These are phyloP conservation scores for Infundibulicybe gibba DNA, from an alignment of 768 basidiomycete genomes.

Conservation along the genomic window DNA sequence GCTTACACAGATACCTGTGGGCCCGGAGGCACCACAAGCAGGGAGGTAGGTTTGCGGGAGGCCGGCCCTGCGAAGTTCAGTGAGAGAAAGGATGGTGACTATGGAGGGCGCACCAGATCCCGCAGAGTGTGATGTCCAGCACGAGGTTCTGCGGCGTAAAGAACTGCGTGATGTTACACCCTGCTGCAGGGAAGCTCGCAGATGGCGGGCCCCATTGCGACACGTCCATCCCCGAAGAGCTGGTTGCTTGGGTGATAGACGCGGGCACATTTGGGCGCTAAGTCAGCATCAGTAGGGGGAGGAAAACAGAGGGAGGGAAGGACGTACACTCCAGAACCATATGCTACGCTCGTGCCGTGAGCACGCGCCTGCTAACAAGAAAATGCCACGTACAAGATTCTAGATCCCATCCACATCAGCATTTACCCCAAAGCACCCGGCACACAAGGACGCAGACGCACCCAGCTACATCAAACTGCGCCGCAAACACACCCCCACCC, in stretches of 20 bases:
- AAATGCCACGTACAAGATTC: constrained; percentile 20
- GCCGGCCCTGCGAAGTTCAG: constrained; percentile 35
- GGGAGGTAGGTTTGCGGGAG: constrained; percentile 31
- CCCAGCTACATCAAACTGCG: constrained; percentile 59
- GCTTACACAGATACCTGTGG: constrained; percentile 31
- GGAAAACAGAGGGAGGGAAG: constrained; percentile 2
- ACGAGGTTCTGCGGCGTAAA: constrained; percentile 46
- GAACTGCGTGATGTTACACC: constrained; percentile 37
- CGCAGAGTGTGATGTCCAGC: constrained; percentile 53
- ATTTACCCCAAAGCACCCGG: background rate
- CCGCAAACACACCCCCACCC: constrained; percentile 76
- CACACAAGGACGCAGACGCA: constrained; percentile 3
- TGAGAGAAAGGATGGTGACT: background rate
- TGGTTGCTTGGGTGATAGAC: constrained; percentile 25
- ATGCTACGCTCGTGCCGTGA: constrained; percentile 22
- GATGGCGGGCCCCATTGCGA: constrained; percentile 41
- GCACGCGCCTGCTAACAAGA: background rate
- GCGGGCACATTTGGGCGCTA: constrained; percentile 34
- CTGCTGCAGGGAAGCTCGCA: constrained; percentile 32
- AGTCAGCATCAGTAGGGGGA: constrained; percentile 13
- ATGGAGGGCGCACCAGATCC: constrained; percentile 28
- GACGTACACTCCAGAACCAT: constrained; percentile 45
- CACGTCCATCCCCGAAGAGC: constrained; percentile 27
- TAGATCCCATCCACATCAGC: constrained; percentile 3
- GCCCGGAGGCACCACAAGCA: constrained; percentile 29